Conservation (phyloP, 306 rosid species). For the Cajanus cajan region DNA sequence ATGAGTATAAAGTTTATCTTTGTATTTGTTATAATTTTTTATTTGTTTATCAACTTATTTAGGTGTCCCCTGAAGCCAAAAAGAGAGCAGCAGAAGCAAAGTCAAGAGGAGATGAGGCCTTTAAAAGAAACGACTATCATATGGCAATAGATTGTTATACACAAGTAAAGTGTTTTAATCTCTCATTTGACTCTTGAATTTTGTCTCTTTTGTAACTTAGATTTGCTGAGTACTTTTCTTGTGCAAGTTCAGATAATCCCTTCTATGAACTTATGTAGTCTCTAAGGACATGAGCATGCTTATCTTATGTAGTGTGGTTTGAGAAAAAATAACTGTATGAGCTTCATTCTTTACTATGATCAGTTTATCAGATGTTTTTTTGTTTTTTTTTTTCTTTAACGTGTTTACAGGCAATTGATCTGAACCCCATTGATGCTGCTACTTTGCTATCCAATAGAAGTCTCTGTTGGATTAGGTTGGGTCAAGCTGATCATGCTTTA, state of each 20-base stretch:
- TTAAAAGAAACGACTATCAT: slow-evolving; percentile 56
- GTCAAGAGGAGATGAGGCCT: slow-evolving; percentile 89
- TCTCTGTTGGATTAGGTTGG: slow-evolving; percentile 83
- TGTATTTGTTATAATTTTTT: neutral
- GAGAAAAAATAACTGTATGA: neutral
- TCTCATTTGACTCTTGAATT: slow-evolving; percentile 22
- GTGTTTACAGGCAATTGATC: slow-evolving; percentile 74
- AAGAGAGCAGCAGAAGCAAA: slow-evolving; percentile 91
- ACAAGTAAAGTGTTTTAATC: slow-evolving; percentile 52
- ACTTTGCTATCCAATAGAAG: slow-evolving; percentile 82
- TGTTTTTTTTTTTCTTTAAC: neutral
- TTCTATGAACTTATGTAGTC: neutral
- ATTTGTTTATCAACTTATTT: slow-evolving; percentile 29
- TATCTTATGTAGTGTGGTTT: slow-evolving; percentile 1
- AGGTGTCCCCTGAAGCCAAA: slow-evolving; percentile 84
- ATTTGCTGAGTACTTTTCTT: neutral
- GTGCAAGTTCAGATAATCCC: neutral
- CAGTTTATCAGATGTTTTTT: neutral
- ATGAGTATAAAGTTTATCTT: neutral
- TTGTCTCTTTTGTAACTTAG: neutral
- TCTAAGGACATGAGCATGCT: slow-evolving; percentile 1
- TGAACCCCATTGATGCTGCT: slow-evolving; percentile 69
- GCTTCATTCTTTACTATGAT: neutral
- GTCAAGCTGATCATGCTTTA: slow-evolving; percentile 87
- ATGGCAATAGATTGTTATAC: slow-evolving; percentile 85